Evolutionary conservation across 2,329 filamentous ascomycete species (phyloP), one percentile per base, ranked within the genome.

Genomic region (Exophiala xenobiotica): DNA sequence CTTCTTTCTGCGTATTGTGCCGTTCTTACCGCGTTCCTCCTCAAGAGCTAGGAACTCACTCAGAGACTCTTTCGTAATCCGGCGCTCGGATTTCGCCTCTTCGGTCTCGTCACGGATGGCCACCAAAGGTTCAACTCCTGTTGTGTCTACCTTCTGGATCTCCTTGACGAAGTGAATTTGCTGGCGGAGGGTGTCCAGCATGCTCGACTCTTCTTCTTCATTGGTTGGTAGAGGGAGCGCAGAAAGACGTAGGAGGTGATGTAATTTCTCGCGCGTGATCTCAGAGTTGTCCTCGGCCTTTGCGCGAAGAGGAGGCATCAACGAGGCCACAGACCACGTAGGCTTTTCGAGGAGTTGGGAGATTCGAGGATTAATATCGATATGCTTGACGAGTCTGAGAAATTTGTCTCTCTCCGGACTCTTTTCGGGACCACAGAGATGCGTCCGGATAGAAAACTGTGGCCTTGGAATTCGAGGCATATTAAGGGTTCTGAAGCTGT

Each of bases 161-260:
- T 90, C 82, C 55, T 82, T 84, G n/a, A 97, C 90, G 65, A 99
- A 99, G 64, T 87, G 86, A 0, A 99, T 80, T 66, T 99, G 93
- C 24, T 87, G 83, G 46, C 85, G 79, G 1, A 99, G 78, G 1
- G 86, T 91, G 18, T 78, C 66, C 3, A 95, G 78, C 81, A 96
- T 89, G 20, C 76, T 71, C 0, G 74, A 63, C 67, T 95, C 86
- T 61, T 90, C 85, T 45, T 75, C 75, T 1, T 73, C 59, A 12
- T 38, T 43, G 20, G 46, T 50, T 0, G 92, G 90, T 1, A 78
- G 78, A 0, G 92, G 90, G 0, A 99, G 84, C 11, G 92, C 91
- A 3, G 91, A 95, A 31, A 97, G 84, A 14, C 88, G 87, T 27
- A 96, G 84, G 7, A 97, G 83, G 68, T 96, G 92, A 61, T 82